Percentiles rank a stretch among this genome's conserved stretches.
phyloP scores from a whole-genome alignment of 2,329 filamentous ascomycete species.

The Chaetomium strumarium region DNA sequence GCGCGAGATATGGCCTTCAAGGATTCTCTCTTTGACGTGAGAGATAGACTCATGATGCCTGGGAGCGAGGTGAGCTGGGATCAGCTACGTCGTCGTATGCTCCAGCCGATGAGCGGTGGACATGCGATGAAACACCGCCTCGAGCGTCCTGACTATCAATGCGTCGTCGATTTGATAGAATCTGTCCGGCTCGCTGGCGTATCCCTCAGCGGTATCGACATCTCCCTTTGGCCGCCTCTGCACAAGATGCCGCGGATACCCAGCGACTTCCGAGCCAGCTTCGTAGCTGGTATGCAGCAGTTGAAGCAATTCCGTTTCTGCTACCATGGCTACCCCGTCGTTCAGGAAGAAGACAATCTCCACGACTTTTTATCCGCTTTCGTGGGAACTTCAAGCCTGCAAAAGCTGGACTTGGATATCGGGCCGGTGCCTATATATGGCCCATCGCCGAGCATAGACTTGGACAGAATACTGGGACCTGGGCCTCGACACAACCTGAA shows the following conservation, averaged over 20 bases:
- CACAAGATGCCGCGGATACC: too few relatives aligned
- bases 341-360: not conserved
- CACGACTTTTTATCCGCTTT: slow-evolving; percentile 2
- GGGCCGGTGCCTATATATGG: not conserved
- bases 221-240: not conserved
- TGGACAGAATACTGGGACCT: not conserved
- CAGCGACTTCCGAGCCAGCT: not conserved
- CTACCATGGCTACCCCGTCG: not conserved
- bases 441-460: not conserved
- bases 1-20: not conserved
- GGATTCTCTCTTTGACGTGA: not conserved
- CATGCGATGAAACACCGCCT: not conserved
- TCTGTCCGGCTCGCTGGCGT: slow-evolving; percentile 1
- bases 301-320: not conserved
- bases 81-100: not conserved
- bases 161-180: not conserved
- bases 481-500: not conserved
- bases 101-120: not conserved
- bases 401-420: not conserved
- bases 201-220: not conserved
- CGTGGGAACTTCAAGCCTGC: slow-evolving; percentile 1
- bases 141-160: not conserved
- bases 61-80: not conserved
- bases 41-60: not conserved
- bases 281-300: slow-evolving; percentile 3